Base-by-base conservation (phyloP, 305 asterid species). In the Fraxinus dipetala region DNA sequence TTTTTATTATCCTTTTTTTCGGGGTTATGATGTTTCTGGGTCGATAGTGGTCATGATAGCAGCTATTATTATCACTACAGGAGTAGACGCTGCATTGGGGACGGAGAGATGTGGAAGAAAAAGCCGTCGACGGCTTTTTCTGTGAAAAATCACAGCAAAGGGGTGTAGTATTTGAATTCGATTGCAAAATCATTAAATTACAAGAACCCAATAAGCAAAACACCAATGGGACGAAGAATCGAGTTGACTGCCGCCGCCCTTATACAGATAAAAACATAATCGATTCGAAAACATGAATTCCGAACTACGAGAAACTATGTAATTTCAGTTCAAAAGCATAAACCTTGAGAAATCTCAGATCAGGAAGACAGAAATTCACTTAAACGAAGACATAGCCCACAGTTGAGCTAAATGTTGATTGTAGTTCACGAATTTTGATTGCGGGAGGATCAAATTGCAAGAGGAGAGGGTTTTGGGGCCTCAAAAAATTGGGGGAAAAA, bases 181-280 rank as follows among this genome's bases (percentile, higher is more conserved):
- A 85, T 81, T 88, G 92, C 90, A 90, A 81, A 88, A 90, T 91
- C 94, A 90, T 90, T 88, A 89, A 90, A 85, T 59, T 78, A 61
- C 16, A 69, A 79, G 87, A 77, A 76, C 69, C 90, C 87, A 79
- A 78, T 83, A 61, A n/a, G 79, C 73, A 65, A 56, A 75, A 40
- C 77, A 59, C 82, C 85, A 45, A 77, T 31, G 43, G 34, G 28
- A 80, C 51, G 81, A 79, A 18, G 65, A 82, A 45, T 77, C 65
- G 36, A 56, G 31, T n/a, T 30, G 28, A 18, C 80, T 77, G 30
- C 45, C 48, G 45, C 45, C 14, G 18, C 73, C 10, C n/a, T 51
- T 54, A 32, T 7, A 72, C 26, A 32, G 45, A 31, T n/a, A 31
- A 72, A 34, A 32, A 34, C 28, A 72, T 6, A 72, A 72, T 22